These are phyloP conservation scores for Leucocoprinus birnbaumii DNA, from an alignment of 768 basidiomycete genomes.

Conservation along the genomic window DNA sequence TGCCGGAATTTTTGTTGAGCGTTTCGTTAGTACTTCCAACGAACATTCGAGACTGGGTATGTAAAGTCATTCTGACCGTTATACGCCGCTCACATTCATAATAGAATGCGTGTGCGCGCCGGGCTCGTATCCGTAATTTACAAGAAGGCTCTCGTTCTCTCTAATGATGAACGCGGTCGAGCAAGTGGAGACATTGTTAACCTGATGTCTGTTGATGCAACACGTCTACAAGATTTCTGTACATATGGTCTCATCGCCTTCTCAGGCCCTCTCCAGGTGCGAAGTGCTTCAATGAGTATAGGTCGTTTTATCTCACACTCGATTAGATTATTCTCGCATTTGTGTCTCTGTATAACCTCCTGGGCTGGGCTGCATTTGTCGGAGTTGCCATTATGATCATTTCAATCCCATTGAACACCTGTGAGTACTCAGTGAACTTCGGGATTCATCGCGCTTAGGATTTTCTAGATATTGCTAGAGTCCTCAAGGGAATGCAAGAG, in stretches of 20 bases:
- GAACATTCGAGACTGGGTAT: constrained; percentile 69
- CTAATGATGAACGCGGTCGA: constrained; percentile 79
- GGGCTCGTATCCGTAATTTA: constrained; percentile 87
- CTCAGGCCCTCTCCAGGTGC: constrained; percentile 82
- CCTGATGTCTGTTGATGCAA: constrained; percentile 86
- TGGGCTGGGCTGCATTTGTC: constrained; percentile 90
- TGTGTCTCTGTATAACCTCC: constrained; percentile 81
- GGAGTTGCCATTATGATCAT: constrained; percentile 89
- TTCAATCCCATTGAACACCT: constrained; percentile 72
- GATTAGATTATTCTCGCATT: constrained; percentile 82
- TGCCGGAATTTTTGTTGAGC: not conserved
- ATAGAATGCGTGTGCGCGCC: constrained; percentile 87
- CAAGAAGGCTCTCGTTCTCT: constrained; percentile 80
- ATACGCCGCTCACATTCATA: not conserved
- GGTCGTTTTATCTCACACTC: not conserved
- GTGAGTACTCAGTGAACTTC: constrained; percentile 24
- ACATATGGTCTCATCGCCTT: constrained; percentile 82
- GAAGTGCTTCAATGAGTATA: constrained; percentile 9
- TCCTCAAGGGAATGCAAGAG: constrained; percentile 75
- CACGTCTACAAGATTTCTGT: constrained; percentile 76
- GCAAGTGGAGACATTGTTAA: constrained; percentile 94
- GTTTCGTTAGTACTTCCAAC: constrained; percentile 72
- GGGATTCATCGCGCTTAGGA: not conserved
- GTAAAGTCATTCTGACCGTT: too few species aligned
- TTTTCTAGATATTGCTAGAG: constrained; percentile 53